Evolutionary conservation across 257 asterid species (phyloP), one percentile per base, ranked within the genome.

Genomic region (Plantago major): DNA sequence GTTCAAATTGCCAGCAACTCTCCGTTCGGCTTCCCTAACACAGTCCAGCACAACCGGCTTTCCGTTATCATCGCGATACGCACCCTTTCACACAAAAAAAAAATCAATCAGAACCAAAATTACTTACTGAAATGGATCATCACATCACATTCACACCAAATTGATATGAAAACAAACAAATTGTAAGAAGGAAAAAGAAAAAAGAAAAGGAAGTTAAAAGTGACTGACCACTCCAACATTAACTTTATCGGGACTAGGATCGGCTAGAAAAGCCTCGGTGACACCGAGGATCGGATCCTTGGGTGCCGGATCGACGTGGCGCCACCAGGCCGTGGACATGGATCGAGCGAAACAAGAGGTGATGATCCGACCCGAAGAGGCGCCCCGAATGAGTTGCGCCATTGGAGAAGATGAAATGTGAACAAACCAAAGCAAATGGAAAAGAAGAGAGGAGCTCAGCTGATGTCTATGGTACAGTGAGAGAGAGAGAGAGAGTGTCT

Each of bases 211-310:
- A 43, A 7, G 10, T 11, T 10, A 54, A 30, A 10, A 42, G 40
- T 7, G 28, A 53, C 99, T 78, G 67, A 92, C 99, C 16, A 93
- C 99, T 74, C 99, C 99, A 49, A 93, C 99, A 60, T 93, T 93
- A 79, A 93, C 96, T 89, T 93, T 93, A 37, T 55, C 42, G 0
- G 97, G 96, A 46, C 74, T 66, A 60, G 91, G 82, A 85, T 93
- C 99, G 49, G 99, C 94, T 22, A 93, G 87, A 33, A 86, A 93
- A 65, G 99, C 97, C 75, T 93, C 97, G 60, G 97, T 89, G 30
- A 93, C 99, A 37, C 97, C 99, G 60, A 93, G 95, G 74, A 93
- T 93, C 55, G 99, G 99, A 75, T 93, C 99, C 73, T 87, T 89
- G 3, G 99, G 78, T 56, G 99, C 99, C 14, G 95, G 96, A 74